These are phyloP conservation scores for Patellaria atrata DNA, from an alignment of 495 filamentous ascomycete genomes.

Conservation along the genomic window DNA sequence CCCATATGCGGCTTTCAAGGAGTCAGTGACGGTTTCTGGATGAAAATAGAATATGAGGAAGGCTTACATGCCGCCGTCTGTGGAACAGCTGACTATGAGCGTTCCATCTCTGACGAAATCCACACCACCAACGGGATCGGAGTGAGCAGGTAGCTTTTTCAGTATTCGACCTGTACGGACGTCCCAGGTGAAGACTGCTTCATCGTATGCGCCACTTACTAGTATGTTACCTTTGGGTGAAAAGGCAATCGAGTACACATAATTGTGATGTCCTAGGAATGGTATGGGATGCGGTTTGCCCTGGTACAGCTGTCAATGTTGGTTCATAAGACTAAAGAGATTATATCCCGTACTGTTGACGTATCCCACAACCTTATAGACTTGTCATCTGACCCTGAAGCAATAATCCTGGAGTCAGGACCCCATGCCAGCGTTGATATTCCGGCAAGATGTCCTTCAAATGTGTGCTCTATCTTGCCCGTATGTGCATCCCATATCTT, in stretches of 20 bases:
- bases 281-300: conserved; percentile 49
- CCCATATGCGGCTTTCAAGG: conserved; percentile 66
- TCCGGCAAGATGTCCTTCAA: conserved; percentile 89
- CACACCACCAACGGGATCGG: conserved; percentile 84
- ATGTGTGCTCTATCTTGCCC: conserved; percentile 64
- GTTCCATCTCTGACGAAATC: conserved; percentile 90
- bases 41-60: conserved; percentile 29
- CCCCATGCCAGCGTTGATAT: conserved; percentile 83
- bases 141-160: conserved; percentile 84
- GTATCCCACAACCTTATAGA: conserved; percentile 87
- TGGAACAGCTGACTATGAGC: conserved; percentile 72
- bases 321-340: conserved; percentile 1
- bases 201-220: conserved; percentile 87
- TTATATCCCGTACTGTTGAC: conserved; percentile 42
- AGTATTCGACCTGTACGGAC: conserved; percentile 70
- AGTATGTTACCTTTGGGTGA: conserved; percentile 94
- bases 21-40: neutral
- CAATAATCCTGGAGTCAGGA: conserved; percentile 71
- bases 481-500: conserved; percentile 80
- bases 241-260: conserved; percentile 86
- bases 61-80: conserved; percentile 89
- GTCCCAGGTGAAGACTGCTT: conserved; percentile 95
- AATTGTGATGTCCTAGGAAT: conserved; percentile 83
- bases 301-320: conserved; percentile 18
- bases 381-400: conserved; percentile 91